Evolutionary conservation across 2,329 filamentous ascomycete species (phyloP).

Genomic region (Coniosporium tulheliwenetii): DNA sequence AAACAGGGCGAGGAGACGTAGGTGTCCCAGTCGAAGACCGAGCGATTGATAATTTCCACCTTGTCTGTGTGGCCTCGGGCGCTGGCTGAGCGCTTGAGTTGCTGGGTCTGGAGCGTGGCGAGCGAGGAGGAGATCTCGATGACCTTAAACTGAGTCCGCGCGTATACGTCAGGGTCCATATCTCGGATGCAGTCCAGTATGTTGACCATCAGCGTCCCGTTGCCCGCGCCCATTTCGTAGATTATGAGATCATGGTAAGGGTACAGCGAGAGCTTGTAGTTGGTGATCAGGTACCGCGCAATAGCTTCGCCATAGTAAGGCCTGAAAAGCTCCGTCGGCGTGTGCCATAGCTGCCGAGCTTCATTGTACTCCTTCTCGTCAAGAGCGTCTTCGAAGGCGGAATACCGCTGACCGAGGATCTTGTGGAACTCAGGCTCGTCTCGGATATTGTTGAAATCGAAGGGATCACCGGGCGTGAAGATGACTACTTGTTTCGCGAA

Average conservation of each 20-base stretch:
- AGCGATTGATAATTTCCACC: slow-evolving; percentile 88
- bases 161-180: slow-evolving; percentile 80
- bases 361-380: slow-evolving; percentile 58
- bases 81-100: slow-evolving; percentile 50
- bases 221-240: slow-evolving; percentile 96
- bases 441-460: slow-evolving; percentile 65
- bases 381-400: slow-evolving; percentile 75
- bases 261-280: slow-evolving; percentile 88
- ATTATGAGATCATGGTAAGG: slow-evolving; percentile 95
- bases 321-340: slow-evolving; percentile 89
- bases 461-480: slow-evolving; percentile 82
- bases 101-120: slow-evolving; percentile 59
- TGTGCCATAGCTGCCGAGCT: slow-evolving; percentile 91
- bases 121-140: slow-evolving; percentile 86
- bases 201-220: slow-evolving; percentile 95
- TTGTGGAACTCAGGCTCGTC: slow-evolving; percentile 78
- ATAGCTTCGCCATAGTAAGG: slow-evolving; percentile 96
- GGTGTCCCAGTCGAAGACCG: slow-evolving; percentile 84
- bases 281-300: slow-evolving; percentile 85
- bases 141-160: slow-evolving; percentile 82
- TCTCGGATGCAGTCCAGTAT: slow-evolving; percentile 92
- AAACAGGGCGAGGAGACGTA: slow-evolving; percentile 89
- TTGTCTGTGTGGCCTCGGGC: slow-evolving; percentile 64
- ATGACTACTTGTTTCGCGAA: slow-evolving; percentile 95
- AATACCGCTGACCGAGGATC: slow-evolving; percentile 64